Percentiles rank a stretch among this genome's conserved stretches.
Evolutionary conservation across 2,329 filamentous ascomycete genomes (phyloP).

Genomic region (Pezicula carpinea): DNA sequence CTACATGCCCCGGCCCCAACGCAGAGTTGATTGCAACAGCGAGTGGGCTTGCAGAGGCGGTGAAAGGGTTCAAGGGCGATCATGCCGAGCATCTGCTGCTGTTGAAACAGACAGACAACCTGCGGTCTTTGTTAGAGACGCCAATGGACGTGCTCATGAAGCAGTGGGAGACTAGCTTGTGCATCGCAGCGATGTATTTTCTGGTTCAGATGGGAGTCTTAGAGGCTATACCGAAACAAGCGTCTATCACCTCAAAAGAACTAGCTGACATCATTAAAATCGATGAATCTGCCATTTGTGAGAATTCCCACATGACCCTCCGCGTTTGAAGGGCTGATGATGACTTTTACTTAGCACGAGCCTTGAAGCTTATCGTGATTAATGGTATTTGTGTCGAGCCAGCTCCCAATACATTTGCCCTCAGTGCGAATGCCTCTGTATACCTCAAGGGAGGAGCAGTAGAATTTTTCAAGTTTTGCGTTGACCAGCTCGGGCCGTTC

Average conservation of each 20-base stretch:
- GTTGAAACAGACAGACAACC: constrained; percentile 8
- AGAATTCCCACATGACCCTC: neutral
- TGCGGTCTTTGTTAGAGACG: constrained; percentile 13
- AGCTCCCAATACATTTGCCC: constrained; percentile 10
- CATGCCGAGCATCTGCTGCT: constrained; percentile 7
- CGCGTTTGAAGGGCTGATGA: neutral
- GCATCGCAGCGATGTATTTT: constrained; percentile 11
- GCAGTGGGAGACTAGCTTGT: constrained; percentile 12
- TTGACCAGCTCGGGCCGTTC: constrained; percentile 12
- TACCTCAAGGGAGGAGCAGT: constrained; percentile 10
- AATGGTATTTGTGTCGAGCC: constrained; percentile 10
- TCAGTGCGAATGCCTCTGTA: constrained; percentile 11
- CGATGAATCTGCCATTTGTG: constrained; percentile 14
- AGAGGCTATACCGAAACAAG: constrained; percentile 12
- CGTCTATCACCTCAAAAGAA: constrained; percentile 9
- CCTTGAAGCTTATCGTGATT: constrained; percentile 9
- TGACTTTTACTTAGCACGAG: constrained; percentile 9
- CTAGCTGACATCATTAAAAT: constrained; percentile 11
- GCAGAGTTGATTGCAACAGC: constrained; percentile 14
- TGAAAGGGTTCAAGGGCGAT: constrained; percentile 15
- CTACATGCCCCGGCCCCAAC: constrained; percentile 5
- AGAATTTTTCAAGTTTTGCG: constrained; percentile 13
- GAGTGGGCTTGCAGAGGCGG: constrained; percentile 10
- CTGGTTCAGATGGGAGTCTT: constrained; percentile 13
- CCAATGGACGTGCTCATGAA: constrained; percentile 15